Evolutionary conservation across 768 basidiomycete species (phyloP).

Genomic region (Suillus bovinus): DNA sequence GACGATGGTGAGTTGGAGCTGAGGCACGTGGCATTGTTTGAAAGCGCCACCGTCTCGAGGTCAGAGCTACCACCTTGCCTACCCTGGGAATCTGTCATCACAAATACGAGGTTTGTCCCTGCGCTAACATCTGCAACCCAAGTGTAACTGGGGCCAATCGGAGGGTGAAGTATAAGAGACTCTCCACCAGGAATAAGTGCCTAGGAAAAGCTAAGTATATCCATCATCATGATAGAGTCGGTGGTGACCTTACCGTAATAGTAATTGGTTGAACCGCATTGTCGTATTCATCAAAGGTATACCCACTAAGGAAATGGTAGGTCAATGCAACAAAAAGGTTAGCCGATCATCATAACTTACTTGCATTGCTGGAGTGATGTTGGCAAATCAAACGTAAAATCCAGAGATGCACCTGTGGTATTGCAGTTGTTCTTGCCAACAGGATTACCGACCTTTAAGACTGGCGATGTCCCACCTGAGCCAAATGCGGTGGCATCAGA

Average conservation of each 20-base stretch:
- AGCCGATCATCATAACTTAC: slow-evolving; percentile 33
- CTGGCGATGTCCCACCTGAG: slow-evolving; percentile 55
- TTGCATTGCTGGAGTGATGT: slow-evolving; percentile 60
- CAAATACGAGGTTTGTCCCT: slow-evolving; percentile 59
- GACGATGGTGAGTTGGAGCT: slow-evolving; percentile 53
- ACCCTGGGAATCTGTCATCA: slow-evolving; percentile 52
- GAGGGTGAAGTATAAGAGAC: slow-evolving; percentile 43
- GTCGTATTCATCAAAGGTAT: slow-evolving; percentile 44
- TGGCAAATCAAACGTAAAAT: slow-evolving; percentile 53
- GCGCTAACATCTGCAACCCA: slow-evolving; percentile 61
- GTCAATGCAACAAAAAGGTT: neutral
- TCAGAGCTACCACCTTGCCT: slow-evolving; percentile 63
- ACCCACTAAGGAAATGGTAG: slow-evolving; percentile 38
- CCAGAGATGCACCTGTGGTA: slow-evolving; percentile 42
- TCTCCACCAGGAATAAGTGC: slow-evolving; percentile 66
- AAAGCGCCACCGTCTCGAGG: slow-evolving; percentile 45
- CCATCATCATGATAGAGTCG: neutral
- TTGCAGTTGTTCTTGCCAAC: slow-evolving; percentile 46
- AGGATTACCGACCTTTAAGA: slow-evolving; percentile 51
- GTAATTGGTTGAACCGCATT: slow-evolving; percentile 54
- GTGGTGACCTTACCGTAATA: slow-evolving; percentile 42
- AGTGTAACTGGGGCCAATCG: slow-evolving; percentile 36
- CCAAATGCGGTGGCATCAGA: slow-evolving; percentile 72
- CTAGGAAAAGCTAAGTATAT: slow-evolving; percentile 30
- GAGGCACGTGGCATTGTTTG: slow-evolving; percentile 53